Evolutionary conservation across 2,329 filamentous ascomycete species (phyloP).

Genomic region (Phaeosphaeria sp.): DNA sequence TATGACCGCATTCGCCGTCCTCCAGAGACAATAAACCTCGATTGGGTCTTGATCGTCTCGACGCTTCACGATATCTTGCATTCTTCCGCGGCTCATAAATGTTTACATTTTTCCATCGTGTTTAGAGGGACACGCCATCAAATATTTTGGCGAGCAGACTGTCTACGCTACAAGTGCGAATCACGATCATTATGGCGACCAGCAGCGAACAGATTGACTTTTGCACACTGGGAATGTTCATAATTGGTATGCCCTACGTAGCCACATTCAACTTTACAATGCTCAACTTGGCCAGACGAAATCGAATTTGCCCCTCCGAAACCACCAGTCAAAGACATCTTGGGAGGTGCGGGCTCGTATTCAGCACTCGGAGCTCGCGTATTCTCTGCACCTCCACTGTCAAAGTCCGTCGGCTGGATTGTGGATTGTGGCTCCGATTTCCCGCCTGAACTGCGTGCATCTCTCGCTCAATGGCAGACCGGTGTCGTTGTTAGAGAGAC

Average conservation of each 20-base stretch:
- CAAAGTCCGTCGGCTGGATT: slow-evolving; percentile 82
- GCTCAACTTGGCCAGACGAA: slow-evolving; percentile 68
- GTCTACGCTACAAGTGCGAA: background rate
- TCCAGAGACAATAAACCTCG: background rate
- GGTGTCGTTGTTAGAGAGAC: slow-evolving; percentile 72
- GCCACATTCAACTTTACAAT: background rate
- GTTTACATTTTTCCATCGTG: too few relatives aligned
- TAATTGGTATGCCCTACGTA: slow-evolving; percentile 56
- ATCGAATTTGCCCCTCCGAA: slow-evolving; percentile 81
- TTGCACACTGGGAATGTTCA: slow-evolving; percentile 69
- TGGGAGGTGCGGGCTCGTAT: slow-evolving; percentile 90
- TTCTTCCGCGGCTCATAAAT: too few relatives aligned
- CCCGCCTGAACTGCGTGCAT: slow-evolving; percentile 66
- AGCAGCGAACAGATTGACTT: slow-evolving; percentile 55
- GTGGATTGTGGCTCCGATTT: slow-evolving; percentile 91
- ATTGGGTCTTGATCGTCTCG: background rate
- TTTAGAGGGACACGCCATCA: too few relatives aligned
- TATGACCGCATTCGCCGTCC: slow-evolving; percentile 9
- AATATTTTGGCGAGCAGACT: too few relatives aligned
- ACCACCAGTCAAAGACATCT: slow-evolving; percentile 72
- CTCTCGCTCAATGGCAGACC: slow-evolving; percentile 78
- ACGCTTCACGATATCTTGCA: background rate
- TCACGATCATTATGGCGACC: slow-evolving; percentile 11
- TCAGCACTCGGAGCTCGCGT: slow-evolving; percentile 87
- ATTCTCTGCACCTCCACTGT: slow-evolving; percentile 72